phyloP scores from a whole-genome alignment of 495 filamentous ascomycete species.

The Aspergillus coremiiformis region DNA sequence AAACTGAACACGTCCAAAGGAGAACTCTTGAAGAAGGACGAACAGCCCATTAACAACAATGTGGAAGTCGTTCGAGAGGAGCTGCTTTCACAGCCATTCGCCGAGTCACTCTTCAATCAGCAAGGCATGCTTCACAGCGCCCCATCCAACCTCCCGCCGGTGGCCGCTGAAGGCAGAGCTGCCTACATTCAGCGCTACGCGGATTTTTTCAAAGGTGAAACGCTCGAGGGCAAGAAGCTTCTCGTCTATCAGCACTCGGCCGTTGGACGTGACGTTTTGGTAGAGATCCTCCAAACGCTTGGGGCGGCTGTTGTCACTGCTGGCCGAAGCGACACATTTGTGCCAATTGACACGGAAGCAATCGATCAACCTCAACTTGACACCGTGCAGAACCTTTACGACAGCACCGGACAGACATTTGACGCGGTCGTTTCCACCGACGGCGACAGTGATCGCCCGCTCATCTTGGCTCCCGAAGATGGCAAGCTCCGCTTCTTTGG shows the following conservation, averaged over 20 bases:
- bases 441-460: conserved; percentile 24
- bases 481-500: conserved; percentile 22
- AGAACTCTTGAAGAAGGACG: conserved; percentile 23
- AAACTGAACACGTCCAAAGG: conserved; percentile 24
- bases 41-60: conserved; percentile 21
- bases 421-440: conserved; percentile 22
- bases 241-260: conserved; percentile 26
- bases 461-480: conserved; percentile 17
- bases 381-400: conserved; percentile 14
- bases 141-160: conserved; percentile 1
- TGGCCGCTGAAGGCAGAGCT: conserved; percentile 7
- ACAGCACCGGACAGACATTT: conserved; percentile 12
- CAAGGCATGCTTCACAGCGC: conserved; percentile 19
- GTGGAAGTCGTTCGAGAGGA: conserved; percentile 12
- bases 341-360: conserved; percentile 26
- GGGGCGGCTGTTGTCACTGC: conserved; percentile 17
- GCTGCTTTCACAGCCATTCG: conserved; percentile 14
- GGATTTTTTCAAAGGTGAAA: conserved; percentile 20
- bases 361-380: conserved; percentile 22
- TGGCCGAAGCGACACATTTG: conserved; percentile 23
- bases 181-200: conserved; percentile 21
- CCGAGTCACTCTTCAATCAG: conserved; percentile 20
- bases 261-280: conserved; percentile 20
- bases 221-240: conserved; percentile 18
- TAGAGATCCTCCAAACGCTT: conserved; percentile 15